phyloP scores from a whole-genome alignment of 169 alveolate genomes.

The Plasmodium chabaudi region DNA sequence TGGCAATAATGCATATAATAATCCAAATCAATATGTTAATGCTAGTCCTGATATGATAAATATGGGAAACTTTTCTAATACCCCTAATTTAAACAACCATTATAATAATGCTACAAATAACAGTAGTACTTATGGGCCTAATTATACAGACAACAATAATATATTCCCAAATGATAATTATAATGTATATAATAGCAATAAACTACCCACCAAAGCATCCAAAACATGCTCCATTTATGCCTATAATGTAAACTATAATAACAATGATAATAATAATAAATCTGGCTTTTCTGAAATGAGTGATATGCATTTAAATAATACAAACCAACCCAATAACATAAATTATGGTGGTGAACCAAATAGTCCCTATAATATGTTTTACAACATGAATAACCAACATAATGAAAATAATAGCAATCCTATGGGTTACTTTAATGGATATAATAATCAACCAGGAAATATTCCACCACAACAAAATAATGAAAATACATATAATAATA shows the following conservation, averaged over 20 bases:
- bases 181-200: slow-evolving; percentile 2
- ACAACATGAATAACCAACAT: slow-evolving; percentile 22
- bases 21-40: not conserved
- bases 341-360: slow-evolving; percentile 11
- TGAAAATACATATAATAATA: slow-evolving; percentile 29
- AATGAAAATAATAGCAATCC: not conserved
- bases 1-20: not conserved
- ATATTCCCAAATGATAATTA: not conserved
- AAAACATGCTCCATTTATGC: slow-evolving; percentile 42
- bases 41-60: not conserved
- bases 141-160: slow-evolving; percentile 6
- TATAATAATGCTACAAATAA: slow-evolving; percentile 1
- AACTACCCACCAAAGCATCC: not conserved
- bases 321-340: slow-evolving; percentile 10
- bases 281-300: not conserved
- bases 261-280: slow-evolving; percentile 8
- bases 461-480: not conserved
- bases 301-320: slow-evolving; percentile 3
- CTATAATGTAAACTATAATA: slow-evolving; percentile 21
- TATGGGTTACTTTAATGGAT: slow-evolving; percentile 1
- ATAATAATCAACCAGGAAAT: slow-evolving; percentile 6
- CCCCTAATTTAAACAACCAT: slow-evolving; percentile 7
- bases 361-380: slow-evolving; percentile 57
- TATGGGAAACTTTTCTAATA: not conserved
- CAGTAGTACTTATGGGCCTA: not conserved